Evolutionary conservation across 805 yeast genomes (phyloP), one percentile per base, ranked within the genome.

Genomic region (Saturnispora serradocipensis): DNA sequence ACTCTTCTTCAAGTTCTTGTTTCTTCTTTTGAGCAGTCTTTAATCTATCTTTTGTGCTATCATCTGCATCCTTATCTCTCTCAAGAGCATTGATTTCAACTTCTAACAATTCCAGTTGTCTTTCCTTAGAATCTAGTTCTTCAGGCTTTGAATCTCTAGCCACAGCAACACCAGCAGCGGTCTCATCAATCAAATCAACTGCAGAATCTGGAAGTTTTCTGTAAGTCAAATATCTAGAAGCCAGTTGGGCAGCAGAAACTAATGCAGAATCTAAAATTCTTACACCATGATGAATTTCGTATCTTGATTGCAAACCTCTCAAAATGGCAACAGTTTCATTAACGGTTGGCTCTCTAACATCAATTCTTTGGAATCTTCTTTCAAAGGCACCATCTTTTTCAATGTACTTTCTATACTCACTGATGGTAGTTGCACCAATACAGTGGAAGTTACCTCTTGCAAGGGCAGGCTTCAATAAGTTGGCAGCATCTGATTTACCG

Each of bases 311-410:
- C 63, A 91, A 75, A 55, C 99, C 99, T 77, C 99, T 86, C 59
- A 93, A 78, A 54, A 93, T 91, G 8, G 98, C 98, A 47, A 91
- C 87, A 0, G 99, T 89, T 70, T 93, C 97, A 60, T 86, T 80
- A 34, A 88, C 78, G 0, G 96, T 85, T 53, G 98, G 93, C 63
- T 95, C 99, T 46, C 86, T 86, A 34, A 93, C 98, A 64, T 91
- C 97, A 61, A 93, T 88, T 67, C 89, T 88, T 72, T 93, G 99
- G 80, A 93, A 93, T 68, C 99, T 82, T 77, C 99, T 86, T 70
- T 91, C 99, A 67, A 93, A 91, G 1, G 99, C 99, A 68, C 97
- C 99, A 69, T 93, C 99, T 69, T 91, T 91, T 65, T 93, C 89
- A 54, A 93, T 83, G 64, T 85, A 82, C 64, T 89, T 84, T 65